phyloP scores from a whole-genome alignment of 75 land plant species.

The Chamaecyparis obtusa region DNA sequence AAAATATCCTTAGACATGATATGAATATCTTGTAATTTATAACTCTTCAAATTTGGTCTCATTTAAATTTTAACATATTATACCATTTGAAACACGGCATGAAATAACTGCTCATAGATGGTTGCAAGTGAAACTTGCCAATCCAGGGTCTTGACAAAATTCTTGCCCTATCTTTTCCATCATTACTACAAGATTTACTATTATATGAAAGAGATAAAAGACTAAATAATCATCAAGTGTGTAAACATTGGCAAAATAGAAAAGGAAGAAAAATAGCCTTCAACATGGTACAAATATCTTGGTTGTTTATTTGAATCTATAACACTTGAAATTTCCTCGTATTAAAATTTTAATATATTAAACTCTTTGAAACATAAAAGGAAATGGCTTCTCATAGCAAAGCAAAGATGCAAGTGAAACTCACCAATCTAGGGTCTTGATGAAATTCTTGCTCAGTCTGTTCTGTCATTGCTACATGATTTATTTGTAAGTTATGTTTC shows the following conservation, averaged over 20 bases:
- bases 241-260: background rate
- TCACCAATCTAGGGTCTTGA: conserved; percentile 8
- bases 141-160: conserved; percentile 4
- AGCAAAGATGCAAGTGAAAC: background rate
- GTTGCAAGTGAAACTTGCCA: background rate
- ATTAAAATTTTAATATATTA: background rate
- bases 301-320: background rate
- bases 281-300: background rate
- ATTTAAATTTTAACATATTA: background rate
- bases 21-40: background rate
- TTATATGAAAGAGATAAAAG: background rate
- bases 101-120: background rate
- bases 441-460: background rate
- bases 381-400: background rate
- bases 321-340: background rate
- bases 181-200: conserved; percentile 23
- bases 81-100: background rate
- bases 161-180: background rate
- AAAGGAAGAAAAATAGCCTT: background rate
- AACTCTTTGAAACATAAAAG: background rate
- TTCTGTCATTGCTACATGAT: conserved; percentile 9
- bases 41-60: background rate
- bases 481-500: conserved; percentile 68
- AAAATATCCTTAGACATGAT: background rate
- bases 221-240: background rate